Evolutionary conservation across 179 eudicot genomes (phyloP), one percentile per base, ranked within the genome.

Genomic region (Silene coronaria): DNA sequence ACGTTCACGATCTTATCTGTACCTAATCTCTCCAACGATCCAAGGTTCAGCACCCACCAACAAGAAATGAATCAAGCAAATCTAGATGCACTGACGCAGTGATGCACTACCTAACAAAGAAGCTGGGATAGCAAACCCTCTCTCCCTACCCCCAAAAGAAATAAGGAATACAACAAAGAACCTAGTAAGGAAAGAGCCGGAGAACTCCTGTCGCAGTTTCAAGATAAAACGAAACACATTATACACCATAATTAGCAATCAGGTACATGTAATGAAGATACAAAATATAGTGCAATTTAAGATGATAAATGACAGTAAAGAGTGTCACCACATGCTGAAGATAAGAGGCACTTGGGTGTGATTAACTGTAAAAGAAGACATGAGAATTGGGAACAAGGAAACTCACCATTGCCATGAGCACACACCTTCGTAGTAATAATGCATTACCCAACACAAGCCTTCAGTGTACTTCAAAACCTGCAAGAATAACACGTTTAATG

Each of bases 371-470:
- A 10, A 42, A 61, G 21, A 23, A 38, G 12, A 26, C 63, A 19
- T 1, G 61, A 75, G 45, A 55, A 46, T 48, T 4, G 13, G 53
- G 19, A n/a, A 9, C n/a, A 60, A 63, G 34, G 46, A 57, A 75
- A 78, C 88, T 78, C 85, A 90, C 99, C 99, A 93, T 59, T 89
- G 82, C 99, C 99, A 95, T 62, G 99, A 95, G 81, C 97, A 91
- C 77, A 95, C 99, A 32, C 99, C 99, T 89, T 95, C 99, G 80
- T 95, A 95, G 80, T 95, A 95, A 81, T 95, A 95, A 79, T 89
- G 97, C 99, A 95, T 91, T 79, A 93, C 99, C 99, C 97, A 93
- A 79, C 97, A 95, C 75, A 95, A 75, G 63, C 97, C 99, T 87
- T 95, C 97, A 13, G 88, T 84, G 84, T 95, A 95, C 69, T 86